Base-by-base conservation (phyloP, 2,329 filamentous ascomycete genomes). In the Zalaria sp. region DNA sequence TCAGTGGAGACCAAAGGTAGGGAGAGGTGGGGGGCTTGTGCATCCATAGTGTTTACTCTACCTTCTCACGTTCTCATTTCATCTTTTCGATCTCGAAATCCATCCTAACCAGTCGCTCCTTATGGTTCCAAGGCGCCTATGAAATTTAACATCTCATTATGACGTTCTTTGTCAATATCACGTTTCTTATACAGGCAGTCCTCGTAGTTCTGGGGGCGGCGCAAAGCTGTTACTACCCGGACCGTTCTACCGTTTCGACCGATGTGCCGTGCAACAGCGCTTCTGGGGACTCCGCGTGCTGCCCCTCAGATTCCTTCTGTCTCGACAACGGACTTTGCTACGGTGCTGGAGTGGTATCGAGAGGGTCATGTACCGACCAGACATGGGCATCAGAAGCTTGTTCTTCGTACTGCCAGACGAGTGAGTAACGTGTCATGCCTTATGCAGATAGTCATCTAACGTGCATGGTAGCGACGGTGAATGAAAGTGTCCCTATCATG, bases 321-420 rank as follows among this genome's bases (percentile, higher is more conserved):
- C 35, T 58, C 49, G 53, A 53, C 25, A 53, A 54, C 42, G 56
- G 57, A 10, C 42, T 58, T 8, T 59, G 56, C 40, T 57, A 53
- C 39, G 49, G 49, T 8, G 47, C 45, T 18, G 54, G 55, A 8
- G 46, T 59, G 8, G 47, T 57, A 34, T 54, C 44, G 18, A 45
- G 55, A 42, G 47, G 46, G 25, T 57, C 53, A 34, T 58, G 57
- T 43, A 58, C 55, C 11, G 57, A 59, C 37, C 46, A 54, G 40
- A 50, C 47, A 7, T 59, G 57, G 57, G 42, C 42, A 5, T 53
- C 49, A 25, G 40, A 47, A 34, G 47, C 50, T 27, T 59, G 56
- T 49, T 43, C 55, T 3, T 41, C 40, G 35, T 57, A 53, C 37
- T 58, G 56, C 48, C 52, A 41, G 27, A 29, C 29, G 7, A 35